Base-by-base conservation (phyloP, 306 rosid genomes). In the Rosa lucieae region DNA sequence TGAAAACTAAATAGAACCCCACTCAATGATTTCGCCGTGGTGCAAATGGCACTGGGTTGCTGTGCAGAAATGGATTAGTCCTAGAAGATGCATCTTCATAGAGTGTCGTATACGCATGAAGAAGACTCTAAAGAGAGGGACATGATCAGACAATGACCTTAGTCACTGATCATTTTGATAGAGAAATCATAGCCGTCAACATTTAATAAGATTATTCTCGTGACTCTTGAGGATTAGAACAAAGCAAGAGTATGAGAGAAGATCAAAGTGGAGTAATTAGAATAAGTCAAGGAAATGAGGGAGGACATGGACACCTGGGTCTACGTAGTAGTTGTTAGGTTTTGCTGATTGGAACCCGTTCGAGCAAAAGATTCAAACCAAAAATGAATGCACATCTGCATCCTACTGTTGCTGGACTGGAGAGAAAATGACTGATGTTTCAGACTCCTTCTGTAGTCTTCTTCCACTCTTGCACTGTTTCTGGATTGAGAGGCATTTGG, bases 271-370 rank as follows among this genome's bases (percentile, higher is more conserved):
- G 0, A 35, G 3, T 39, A 48, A 46, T 59, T 18, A 73, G 9
- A 9, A 69, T 6, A 69, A 35, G 76, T 75, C 85, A 81, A 81
- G 67, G 46, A 53, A 46, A 51, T 29, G 68, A 20, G 56, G 13
- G 67, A 43, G 37, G 70, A 10, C 75, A 78, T 63, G 82, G 83
- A 73, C 61, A 17, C 68, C 61, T 69, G 79, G 82, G 79, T 73
- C 88, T 49, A 78, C 77, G 80, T 76, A 47, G 86, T 37, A 3
- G 83, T 80, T 80, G 75, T 84, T 87, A 39, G 83, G 89, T 66
- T 66, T 81, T 20, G 40, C 67, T 76, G 84, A 86, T 73, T 76
- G 69, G 70, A 76, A 77, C 63, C 65, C 18, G 23, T 67, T 55
- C 10, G 18, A 63, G 55, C 84, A 80, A 80, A 55, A 21, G 66